These are phyloP conservation scores for Blastomyces parvus DNA, from an alignment of 2,329 filamentous ascomycete genomes.

Conservation along the genomic window DNA sequence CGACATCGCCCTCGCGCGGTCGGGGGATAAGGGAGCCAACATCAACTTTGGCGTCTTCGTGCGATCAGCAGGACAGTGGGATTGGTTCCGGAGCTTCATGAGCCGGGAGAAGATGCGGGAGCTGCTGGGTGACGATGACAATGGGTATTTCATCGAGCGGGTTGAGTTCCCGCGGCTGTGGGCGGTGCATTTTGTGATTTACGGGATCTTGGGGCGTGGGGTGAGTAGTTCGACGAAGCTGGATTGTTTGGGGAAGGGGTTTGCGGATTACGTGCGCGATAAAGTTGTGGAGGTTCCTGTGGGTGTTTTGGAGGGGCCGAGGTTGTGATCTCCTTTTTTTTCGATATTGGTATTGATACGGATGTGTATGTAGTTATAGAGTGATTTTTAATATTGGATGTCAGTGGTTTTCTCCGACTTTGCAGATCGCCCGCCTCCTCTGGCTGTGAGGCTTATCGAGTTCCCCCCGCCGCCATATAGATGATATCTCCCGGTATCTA, in stretches of 20 bases:
- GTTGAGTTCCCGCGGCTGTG: conserved; percentile 40
- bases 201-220: conserved; percentile 37
- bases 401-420: too few species aligned
- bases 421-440: too few species aligned
- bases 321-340: background rate
- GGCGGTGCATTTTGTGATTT: conserved; percentile 45
- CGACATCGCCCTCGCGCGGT: conserved; percentile 37
- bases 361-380: background rate
- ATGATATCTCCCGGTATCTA: too few species aligned
- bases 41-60: conserved; percentile 36
- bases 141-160: conserved; percentile 37
- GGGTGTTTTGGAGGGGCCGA: conserved; percentile 6
- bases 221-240: conserved; percentile 42
- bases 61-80: conserved; percentile 19
- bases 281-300: conserved; percentile 35
- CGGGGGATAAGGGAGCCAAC: conserved; percentile 35
- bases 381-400: background rate
- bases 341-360: too few species aligned
- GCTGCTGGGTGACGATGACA: conserved; percentile 37
- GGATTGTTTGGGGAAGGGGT: conserved; percentile 46
- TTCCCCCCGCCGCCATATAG: too few species aligned
- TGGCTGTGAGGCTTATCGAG: too few species aligned
- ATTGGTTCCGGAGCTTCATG: conserved; percentile 35
- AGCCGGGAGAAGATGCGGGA: conserved; percentile 31
- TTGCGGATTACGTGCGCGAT: conserved; percentile 44